Evolutionary conservation across 106 monocot species (phyloP).

Genomic region (Narthecium ossifragum): DNA sequence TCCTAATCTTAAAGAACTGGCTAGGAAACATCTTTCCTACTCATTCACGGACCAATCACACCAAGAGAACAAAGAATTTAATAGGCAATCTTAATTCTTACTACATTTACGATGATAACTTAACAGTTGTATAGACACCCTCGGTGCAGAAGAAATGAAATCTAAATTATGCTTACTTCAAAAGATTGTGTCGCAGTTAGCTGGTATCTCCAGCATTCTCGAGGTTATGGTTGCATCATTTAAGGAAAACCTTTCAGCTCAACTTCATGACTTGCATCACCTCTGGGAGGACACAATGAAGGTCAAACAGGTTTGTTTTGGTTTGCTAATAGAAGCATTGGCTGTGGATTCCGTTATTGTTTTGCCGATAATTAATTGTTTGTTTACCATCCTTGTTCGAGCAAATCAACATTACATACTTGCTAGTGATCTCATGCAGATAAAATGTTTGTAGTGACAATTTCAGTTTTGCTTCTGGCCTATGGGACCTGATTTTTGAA

Average conservation of each 20-base stretch:
- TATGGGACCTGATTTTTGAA: too few species aligned
- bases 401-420: too few species aligned
- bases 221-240: conserved; percentile 77
- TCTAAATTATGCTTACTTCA: conserved; percentile 35
- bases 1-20: not conserved
- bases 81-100: too few species aligned
- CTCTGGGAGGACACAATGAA: conserved; percentile 64
- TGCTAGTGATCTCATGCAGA: too few species aligned
- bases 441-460: too few species aligned
- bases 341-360: too few species aligned
- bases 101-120: conserved; percentile 12
- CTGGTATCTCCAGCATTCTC: conserved; percentile 72
- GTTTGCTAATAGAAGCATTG: too few species aligned
- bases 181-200: conserved; percentile 40
- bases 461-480: too few species aligned
- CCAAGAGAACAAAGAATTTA: too few species aligned
- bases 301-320: conserved; percentile 85
- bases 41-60: too few species aligned
- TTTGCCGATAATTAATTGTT: too few species aligned
- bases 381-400: too few species aligned
- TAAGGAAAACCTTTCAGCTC: conserved; percentile 36
- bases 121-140: conserved; percentile 46
- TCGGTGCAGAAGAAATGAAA: conserved; percentile 35
- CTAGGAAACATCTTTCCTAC: not conserved
- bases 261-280: conserved; percentile 57